Conservation (phyloP, 306 rosid species). For the Carpinus fangiana region DNA sequence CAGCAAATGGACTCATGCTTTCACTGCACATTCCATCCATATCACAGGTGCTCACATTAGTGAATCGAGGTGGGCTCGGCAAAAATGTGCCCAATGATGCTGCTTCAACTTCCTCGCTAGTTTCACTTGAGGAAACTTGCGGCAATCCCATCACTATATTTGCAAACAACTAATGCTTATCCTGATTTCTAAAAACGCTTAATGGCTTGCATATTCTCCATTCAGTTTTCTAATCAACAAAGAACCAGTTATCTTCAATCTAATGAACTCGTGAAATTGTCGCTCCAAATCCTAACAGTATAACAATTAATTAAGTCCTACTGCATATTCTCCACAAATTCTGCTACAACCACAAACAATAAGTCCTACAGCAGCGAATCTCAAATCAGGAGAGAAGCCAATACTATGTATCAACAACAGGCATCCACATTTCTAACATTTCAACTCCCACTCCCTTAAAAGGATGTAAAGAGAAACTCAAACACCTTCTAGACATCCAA, state of each 20-base stretch:
- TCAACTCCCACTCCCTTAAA: conserved; percentile 44
- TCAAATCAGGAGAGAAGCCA: conserved; percentile 32
- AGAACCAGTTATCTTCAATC: conserved; percentile 12
- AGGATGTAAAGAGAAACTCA: conserved; percentile 30
- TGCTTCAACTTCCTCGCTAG: conserved; percentile 51
- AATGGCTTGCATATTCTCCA: conserved; percentile 10
- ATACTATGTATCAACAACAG: conserved; percentile 54
- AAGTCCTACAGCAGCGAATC: conserved; percentile 27
- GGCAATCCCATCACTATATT: conserved; percentile 79
- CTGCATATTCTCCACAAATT: conserved; percentile 15
- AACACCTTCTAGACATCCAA: conserved; percentile 39
- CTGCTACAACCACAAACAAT: conserved; percentile 29
- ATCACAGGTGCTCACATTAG: conserved; percentile 56
- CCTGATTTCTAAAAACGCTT: conserved; percentile 22
- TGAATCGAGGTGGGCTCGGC: conserved; percentile 53
- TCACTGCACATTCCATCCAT: conserved; percentile 45
- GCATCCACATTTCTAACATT: conserved; percentile 49
- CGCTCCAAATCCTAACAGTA: conserved; percentile 19
- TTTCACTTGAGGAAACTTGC: conserved; percentile 58
- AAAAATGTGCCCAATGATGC: conserved; percentile 47
- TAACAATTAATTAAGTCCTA: conserved; percentile 11
- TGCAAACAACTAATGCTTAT: conserved; percentile 16
- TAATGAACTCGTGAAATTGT: conserved; percentile 18
- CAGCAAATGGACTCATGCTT: conserved; percentile 34
- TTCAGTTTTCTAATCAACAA: conserved; percentile 8